These are phyloP conservation scores for Quercus mongolica DNA, from an alignment of 306 rosid species.

Conservation along the genomic window DNA sequence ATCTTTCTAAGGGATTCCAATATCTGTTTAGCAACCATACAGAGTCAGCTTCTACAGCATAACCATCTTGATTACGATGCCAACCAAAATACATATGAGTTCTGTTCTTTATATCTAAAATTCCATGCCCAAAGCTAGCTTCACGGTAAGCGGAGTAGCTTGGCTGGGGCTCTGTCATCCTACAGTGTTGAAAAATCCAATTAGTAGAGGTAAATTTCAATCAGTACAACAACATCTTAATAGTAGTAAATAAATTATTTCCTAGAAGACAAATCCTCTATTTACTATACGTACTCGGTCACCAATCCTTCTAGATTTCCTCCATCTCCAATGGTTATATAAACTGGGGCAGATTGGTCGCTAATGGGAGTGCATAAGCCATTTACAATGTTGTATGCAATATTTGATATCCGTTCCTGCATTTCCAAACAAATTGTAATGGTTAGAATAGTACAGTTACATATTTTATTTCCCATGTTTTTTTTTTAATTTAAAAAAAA, in stretches of 20 bases:
- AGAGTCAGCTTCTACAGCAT: conserved; percentile 64
- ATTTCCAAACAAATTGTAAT: not conserved
- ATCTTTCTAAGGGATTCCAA: conserved; percentile 27
- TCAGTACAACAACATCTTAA: not conserved
- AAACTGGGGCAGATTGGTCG: conserved; percentile 57
- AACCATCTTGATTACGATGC: conserved; percentile 66
- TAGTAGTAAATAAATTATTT: not conserved
- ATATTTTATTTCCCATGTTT: not conserved
- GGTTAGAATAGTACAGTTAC: not conserved
- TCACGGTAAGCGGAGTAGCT: conserved; percentile 71
- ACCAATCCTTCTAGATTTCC: conserved; percentile 78
- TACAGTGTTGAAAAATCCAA: conserved; percentile 18
- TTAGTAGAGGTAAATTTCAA: not conserved
- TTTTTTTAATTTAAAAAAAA: not conserved
- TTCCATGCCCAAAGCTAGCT: conserved; percentile 77
- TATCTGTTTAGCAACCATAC: conserved; percentile 48
- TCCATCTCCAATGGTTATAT: conserved; percentile 82
- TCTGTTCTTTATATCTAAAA: conserved; percentile 60
- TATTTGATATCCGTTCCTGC: conserved; percentile 67
- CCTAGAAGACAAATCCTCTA: not conserved
- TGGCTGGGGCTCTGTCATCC: conserved; percentile 82
- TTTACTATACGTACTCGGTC: conserved; percentile 38
- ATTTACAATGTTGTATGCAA: conserved; percentile 51
- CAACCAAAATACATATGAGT: conserved; percentile 57
- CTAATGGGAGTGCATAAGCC: conserved; percentile 46